Evolutionary conservation across 768 basidiomycete genomes (phyloP), one percentile per base, ranked within the genome.

Genomic region (Vararia minispora): DNA sequence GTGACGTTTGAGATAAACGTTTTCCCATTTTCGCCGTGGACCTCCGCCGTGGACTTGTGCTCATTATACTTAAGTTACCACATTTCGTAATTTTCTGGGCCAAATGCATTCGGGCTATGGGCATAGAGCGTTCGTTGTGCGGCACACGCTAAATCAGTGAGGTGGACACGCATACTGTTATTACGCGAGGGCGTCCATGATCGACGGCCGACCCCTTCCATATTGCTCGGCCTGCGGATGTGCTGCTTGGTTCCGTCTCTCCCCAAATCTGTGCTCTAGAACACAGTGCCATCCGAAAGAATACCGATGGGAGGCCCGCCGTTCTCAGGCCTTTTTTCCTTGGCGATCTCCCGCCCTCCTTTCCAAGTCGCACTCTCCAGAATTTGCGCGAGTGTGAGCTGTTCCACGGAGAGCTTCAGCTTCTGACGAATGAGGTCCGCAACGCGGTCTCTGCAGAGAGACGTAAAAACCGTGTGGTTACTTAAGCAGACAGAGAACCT

Each of bases 291-390:
- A 43, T 89, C 86, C 43, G 84, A 87, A 43, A 77, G 70, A 41
- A 89, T 87, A 43, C 86, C 85, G 50, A 90, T 84, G 1, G 86
- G 86, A 0, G 87, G 88, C 1, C 89, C 89, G 6, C 83, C 78
- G 0, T 74, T 78, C 29, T 67, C 63, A 0, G 79, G 82, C 4
- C 92, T 63, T 55, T 73, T 78, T 55, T 66, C 58, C 55, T 78
- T 83, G 3, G 94, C 94, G 27, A 97, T 86, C 60, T 94, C 89
- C 4, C 94, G 66, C 3, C 94, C 94, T 1, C 89, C 90, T 53
- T 92, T 94, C 94, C 94, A 99, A 0, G 91, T 98, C 2, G 91
- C 92, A 35, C 80, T 79, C 60, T 98, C 94, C 24, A 99, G 65
- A 0, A 97, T 77, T 56, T 97, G 94, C 0, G 90, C 81, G 6